Conservation (phyloP, 352 stramenopile species). For the Elongisporangium undulatum region DNA sequence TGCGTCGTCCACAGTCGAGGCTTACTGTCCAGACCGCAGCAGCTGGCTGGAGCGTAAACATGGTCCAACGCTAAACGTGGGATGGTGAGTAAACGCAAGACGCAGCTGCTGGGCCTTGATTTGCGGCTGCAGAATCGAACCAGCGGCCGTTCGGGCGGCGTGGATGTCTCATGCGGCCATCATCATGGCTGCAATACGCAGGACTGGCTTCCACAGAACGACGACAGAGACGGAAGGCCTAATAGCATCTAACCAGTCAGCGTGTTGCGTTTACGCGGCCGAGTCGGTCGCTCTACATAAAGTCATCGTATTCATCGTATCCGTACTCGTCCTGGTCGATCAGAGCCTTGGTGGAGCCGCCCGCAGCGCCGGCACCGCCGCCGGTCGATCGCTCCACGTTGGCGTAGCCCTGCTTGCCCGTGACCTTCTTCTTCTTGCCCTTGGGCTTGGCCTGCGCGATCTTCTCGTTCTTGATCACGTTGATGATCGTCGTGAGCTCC, state of each 20-base stretch:
- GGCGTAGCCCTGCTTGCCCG: conserved; percentile 73
- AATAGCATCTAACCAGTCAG: background rate
- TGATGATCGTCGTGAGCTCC: conserved; percentile 82
- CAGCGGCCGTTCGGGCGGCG: no score
- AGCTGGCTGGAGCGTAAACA: background rate
- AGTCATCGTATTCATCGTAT: conserved; percentile 84
- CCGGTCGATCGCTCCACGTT: conserved; percentile 63
- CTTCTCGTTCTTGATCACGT: conserved; percentile 88
- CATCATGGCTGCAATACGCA: no score
- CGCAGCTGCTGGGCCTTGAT: background rate
- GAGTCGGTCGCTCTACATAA: conserved; percentile 53
- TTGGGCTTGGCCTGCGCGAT: conserved; percentile 79
- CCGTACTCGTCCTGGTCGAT: conserved; percentile 47
- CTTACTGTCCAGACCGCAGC: background rate
- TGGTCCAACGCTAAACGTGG: background rate
- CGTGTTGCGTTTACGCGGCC: background rate
- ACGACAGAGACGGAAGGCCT: no score
- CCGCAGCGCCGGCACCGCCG: conserved; percentile 22
- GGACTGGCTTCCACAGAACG: no score
- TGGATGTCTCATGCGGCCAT: background rate
- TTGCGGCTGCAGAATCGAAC: background rate
- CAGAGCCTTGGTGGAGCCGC: conserved; percentile 20
- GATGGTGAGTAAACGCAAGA: background rate
- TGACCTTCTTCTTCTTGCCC: conserved; percentile 83
- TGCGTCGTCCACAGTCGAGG: background rate